Evolutionary conservation across 2,329 filamentous ascomycete genomes (phyloP).

Genomic region (Didymella arachidicola): DNA sequence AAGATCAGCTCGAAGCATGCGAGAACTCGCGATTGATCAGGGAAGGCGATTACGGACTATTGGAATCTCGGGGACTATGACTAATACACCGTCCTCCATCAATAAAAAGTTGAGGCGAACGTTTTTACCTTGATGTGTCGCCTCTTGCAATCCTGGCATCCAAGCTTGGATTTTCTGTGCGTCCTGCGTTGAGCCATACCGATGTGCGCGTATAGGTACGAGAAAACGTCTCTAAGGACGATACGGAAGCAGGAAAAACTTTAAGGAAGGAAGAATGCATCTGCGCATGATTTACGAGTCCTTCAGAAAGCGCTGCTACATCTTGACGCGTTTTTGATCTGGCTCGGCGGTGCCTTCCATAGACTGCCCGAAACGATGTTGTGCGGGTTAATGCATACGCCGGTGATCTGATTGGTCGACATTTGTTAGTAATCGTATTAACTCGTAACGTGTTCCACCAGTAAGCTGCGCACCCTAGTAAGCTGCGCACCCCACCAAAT

Average conservation of each 20-base stretch:
- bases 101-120: neutral
- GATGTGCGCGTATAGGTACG: neutral
- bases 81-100: neutral
- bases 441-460: neutral
- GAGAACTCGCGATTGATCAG: too few relatives aligned
- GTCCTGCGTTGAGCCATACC: neutral
- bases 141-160: neutral
- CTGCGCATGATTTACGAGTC: neutral
- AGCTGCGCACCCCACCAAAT: too few relatives aligned
- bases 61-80: neutral
- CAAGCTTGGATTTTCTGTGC: neutral
- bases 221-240: neutral
- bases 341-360: neutral
- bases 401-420: neutral
- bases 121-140: neutral
- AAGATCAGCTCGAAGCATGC: neutral
- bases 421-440: neutral
- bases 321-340: neutral
- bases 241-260: neutral
- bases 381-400: neutral
- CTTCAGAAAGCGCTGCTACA: neutral
- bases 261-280: neutral
- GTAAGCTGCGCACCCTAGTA: too few relatives aligned
- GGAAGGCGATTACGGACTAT: too few relatives aligned
- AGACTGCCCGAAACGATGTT: neutral